phyloP scores from a whole-genome alignment of 371 early-diverging fungal species.

The Chytridiales sp. region DNA sequence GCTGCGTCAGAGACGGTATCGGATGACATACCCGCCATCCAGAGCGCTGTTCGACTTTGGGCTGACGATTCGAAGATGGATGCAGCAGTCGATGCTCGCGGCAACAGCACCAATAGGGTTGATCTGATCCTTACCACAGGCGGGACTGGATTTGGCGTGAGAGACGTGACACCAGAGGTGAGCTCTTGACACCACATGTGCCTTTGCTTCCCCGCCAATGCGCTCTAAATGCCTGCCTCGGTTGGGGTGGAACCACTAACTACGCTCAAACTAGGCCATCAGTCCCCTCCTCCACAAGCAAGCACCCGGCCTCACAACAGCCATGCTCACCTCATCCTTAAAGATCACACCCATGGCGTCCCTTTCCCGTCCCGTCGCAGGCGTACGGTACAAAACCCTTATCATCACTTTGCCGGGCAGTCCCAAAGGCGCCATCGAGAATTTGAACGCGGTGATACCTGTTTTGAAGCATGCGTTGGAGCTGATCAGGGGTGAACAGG shows the following conservation, averaged over 20 bases:
- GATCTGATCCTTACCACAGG: slow-evolving; percentile 83
- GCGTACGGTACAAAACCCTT: slow-evolving; percentile 66
- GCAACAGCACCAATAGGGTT: no score
- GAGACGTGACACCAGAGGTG: slow-evolving; percentile 89
- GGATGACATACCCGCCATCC: slow-evolving; percentile 39
- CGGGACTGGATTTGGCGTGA: slow-evolving; percentile 88
- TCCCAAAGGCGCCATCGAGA: slow-evolving; percentile 81
- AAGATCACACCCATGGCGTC: slow-evolving; percentile 85
- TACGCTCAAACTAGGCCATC: slow-evolving; percentile 52
- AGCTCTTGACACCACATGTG: not conserved
- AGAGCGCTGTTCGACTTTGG: slow-evolving; percentile 23
- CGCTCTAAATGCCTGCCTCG: not conserved
- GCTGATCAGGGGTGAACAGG: slow-evolving; percentile 55
- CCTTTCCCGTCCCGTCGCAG: slow-evolving; percentile 77
- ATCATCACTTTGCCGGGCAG: slow-evolving; percentile 88
- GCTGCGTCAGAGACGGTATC: slow-evolving; percentile 21
- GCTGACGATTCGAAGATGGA: slow-evolving; percentile 16
- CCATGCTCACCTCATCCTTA: slow-evolving; percentile 71
- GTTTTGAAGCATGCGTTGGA: slow-evolving; percentile 83
- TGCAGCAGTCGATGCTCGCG: slow-evolving; percentile 8
- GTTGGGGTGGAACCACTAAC: not conserved
- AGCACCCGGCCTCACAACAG: slow-evolving; percentile 73
- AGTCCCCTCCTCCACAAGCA: slow-evolving; percentile 64
- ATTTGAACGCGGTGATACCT: slow-evolving; percentile 64
- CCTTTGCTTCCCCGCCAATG: not conserved